Conservation (phyloP, 352 stramenopile genomes). For the Phytopythium helicoides region DNA sequence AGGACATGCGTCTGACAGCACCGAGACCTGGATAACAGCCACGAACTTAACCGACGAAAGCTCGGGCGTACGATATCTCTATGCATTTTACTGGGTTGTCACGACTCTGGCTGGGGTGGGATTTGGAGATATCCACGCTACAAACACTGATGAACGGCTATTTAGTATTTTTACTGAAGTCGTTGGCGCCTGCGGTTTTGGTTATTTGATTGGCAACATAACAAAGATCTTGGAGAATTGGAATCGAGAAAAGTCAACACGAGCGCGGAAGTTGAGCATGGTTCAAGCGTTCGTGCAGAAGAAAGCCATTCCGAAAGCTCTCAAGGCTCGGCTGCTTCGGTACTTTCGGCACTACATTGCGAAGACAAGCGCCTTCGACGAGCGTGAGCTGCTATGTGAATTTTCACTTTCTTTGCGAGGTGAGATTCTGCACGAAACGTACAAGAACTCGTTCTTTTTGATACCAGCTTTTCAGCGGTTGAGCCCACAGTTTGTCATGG, state of each 20-base stretch:
- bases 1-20: slow-evolving; percentile 32
- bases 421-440: slow-evolving; percentile 76
- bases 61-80: slow-evolving; percentile 57
- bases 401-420: slow-evolving; percentile 72
- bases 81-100: slow-evolving; percentile 86
- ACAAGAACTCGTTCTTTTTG: slow-evolving; percentile 68
- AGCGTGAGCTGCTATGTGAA: slow-evolving; percentile 71
- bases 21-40: slow-evolving; percentile 36
- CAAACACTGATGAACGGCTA: slow-evolving; percentile 62
- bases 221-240: slow-evolving; percentile 82
- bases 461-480: slow-evolving; percentile 70
- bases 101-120: slow-evolving; percentile 76
- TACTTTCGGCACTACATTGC: slow-evolving; percentile 85
- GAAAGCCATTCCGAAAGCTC: slow-evolving; percentile 46
- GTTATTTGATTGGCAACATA: slow-evolving; percentile 82
- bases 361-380: slow-evolving; percentile 72
- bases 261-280: slow-evolving; percentile 56
- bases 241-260: slow-evolving; percentile 58
- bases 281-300: slow-evolving; percentile 65
- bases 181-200: slow-evolving; percentile 73
- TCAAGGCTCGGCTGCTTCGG: slow-evolving; percentile 51
- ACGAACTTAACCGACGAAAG: slow-evolving; percentile 20
- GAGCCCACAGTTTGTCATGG: slow-evolving; percentile 77
- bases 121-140: slow-evolving; percentile 79
- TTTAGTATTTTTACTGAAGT: slow-evolving; percentile 74